A percentile compares a stretch with the other conserved stretches of the same genome.
Conservation (phyloP, 768 basidiomycete genomes). For the Porphyrellus cyaneotinctus region DNA sequence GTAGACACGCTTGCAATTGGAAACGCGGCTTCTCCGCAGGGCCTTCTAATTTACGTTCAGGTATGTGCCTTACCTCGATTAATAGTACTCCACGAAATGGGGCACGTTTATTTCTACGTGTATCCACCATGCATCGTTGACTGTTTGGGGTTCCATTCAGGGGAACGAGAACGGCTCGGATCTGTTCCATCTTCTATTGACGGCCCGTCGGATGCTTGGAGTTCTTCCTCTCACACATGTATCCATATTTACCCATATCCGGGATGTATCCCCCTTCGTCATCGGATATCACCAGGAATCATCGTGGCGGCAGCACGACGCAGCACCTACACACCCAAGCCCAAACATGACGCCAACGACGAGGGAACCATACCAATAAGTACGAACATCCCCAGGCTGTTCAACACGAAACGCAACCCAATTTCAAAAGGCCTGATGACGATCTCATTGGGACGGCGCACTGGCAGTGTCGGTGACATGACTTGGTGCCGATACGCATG, state of each 20-base stretch:
- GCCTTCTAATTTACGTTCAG: background rate
- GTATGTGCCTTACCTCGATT: background rate
- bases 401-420: background rate
- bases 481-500: background rate
- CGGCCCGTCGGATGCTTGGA: background rate
- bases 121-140: background rate
- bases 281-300: background rate
- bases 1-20: background rate
- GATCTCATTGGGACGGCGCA: background rate
- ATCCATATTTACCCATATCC: background rate
- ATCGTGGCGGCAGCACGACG: background rate
- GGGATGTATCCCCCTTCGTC: background rate
- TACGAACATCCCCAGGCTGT: background rate
- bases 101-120: constrained; percentile 5
- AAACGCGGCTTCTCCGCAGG: background rate
- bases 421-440: background rate
- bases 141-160: background rate
- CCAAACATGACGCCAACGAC: background rate
- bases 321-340: background rate
- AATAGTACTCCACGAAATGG: background rate
- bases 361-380: background rate
- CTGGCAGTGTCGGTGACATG: background rate
- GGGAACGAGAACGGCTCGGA: constrained; percentile 6
- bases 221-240: background rate
- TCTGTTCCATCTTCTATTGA: background rate